Percentiles rank a stretch among this genome's conserved stretches.
These are phyloP conservation scores for Phytopythium helicoides DNA, from an alignment of 352 stramenopile genomes.

Conservation along the genomic window DNA sequence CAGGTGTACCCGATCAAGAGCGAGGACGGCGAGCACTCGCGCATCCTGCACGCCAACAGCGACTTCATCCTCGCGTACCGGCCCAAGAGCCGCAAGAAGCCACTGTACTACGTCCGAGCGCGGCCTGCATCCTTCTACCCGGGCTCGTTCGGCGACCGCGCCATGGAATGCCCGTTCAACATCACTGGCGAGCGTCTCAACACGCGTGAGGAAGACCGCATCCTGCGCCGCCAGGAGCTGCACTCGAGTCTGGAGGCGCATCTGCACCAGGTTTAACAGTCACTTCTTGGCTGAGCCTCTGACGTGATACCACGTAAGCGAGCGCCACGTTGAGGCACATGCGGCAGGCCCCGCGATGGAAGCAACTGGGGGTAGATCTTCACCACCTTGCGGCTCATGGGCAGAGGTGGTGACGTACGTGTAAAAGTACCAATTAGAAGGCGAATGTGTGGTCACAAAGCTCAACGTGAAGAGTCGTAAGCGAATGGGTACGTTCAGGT, in stretches of 20 bases:
- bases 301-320: no score
- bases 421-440: no score
- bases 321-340: no score
- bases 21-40: slow-evolving; percentile 9
- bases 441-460: no score
- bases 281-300: no score
- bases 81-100: slow-evolving; percentile 15
- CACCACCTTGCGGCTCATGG: no score
- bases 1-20: slow-evolving; percentile 34
- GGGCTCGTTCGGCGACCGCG: slow-evolving; percentile 27
- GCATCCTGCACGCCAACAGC: slow-evolving; percentile 42
- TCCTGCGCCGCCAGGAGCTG: slow-evolving; percentile 30
- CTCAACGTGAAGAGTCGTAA: no score
- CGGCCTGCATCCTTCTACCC: slow-evolving; percentile 26
- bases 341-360: no score
- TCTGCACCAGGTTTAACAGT: background rate
- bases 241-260: background rate
- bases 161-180: slow-evolving; percentile 39
- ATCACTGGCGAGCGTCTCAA: slow-evolving; percentile 26
- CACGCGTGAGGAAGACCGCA: slow-evolving; percentile 18
- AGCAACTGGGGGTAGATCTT: no score
- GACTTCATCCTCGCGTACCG: slow-evolving; percentile 36
- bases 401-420: no score
- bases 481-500: no score
- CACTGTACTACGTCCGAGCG: slow-evolving; percentile 29